Conservation (phyloP, 1,284 basidiomycete species). For the Pascua guehoae region DNA sequence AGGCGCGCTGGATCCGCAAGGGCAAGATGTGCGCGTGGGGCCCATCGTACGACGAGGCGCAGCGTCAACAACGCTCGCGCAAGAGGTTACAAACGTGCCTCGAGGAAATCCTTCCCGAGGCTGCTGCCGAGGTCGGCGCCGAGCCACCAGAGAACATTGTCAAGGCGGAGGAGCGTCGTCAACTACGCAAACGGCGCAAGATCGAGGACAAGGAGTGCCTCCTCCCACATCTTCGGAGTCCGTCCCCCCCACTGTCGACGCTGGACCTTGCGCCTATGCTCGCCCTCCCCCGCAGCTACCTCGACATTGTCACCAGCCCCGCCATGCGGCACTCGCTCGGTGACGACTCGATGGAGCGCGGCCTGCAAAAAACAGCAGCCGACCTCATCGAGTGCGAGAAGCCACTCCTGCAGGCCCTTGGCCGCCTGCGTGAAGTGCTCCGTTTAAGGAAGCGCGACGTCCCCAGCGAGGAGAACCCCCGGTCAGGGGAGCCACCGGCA, state of each 20-base stretch:
- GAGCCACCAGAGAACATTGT: conserved; percentile 34
- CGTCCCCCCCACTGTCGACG: conserved; percentile 42
- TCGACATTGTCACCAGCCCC: conserved; percentile 45
- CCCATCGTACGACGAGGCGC: conserved; percentile 40
- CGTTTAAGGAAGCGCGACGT: conserved; percentile 37
- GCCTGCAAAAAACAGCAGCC: conserved; percentile 44
- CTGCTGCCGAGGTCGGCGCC: conserved; percentile 37
- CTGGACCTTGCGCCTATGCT: conserved; percentile 42
- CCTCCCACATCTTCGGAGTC: conserved; percentile 43
- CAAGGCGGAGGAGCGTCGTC: conserved; percentile 21
- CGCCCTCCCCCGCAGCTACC: conserved; percentile 40
- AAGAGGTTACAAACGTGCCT: conserved; percentile 38
- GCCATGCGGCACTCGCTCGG: conserved; percentile 48
- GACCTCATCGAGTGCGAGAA: conserved; percentile 50
- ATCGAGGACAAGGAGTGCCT: conserved; percentile 27
- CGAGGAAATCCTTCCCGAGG: conserved; percentile 38
- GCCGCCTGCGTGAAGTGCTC: conserved; percentile 40
- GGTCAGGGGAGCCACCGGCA: conserved; percentile 1
- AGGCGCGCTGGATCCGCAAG: conserved; percentile 40
- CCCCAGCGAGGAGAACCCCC: conserved; percentile 16
- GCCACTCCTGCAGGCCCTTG: conserved; percentile 44
- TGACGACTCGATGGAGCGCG: conserved; percentile 46
- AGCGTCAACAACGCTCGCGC: conserved; percentile 26
- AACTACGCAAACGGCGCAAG: conserved; percentile 28
- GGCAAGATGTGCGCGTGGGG: conserved; percentile 50